A percentile compares a stretch with the other conserved stretches of the same genome.
Conservation (phyloP, 768 basidiomycete species). For the Termitomyces eurrhizus region DNA sequence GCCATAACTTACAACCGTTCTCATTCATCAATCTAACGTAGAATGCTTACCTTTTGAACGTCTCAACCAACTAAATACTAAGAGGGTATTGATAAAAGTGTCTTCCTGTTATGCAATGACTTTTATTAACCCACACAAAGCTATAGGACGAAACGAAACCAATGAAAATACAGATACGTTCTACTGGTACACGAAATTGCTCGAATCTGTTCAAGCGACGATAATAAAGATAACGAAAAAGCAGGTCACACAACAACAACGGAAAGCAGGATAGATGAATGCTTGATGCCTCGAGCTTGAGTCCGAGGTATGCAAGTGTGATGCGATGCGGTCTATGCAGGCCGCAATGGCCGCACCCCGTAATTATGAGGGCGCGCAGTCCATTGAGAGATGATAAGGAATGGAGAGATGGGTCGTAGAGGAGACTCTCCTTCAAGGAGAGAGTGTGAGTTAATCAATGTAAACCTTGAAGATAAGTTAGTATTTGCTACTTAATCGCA, state of each 20-base stretch:
- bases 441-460: background rate
- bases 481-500: background rate
- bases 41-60: background rate
- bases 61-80: background rate
- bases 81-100: background rate
- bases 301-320: background rate
- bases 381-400: background rate
- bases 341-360: background rate
- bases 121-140: background rate
- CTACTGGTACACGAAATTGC: constrained; percentile 4
- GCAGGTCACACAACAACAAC: background rate
- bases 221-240: background rate
- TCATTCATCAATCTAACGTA: background rate
- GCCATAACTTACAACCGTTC: background rate
- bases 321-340: background rate
- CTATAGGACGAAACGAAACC: background rate
- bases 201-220: background rate
- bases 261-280: background rate
- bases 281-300: background rate
- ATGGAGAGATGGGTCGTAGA: background rate
- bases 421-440: background rate
- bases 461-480: background rate
- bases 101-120: background rate
- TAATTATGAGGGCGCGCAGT: background rate
- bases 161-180: background rate